Percentiles rank a stretch among this genome's conserved stretches.
Evolutionary conservation across 228 moss, liverwort and hornwort species (phyloP).

Genomic region (Sphagnum magellanicum): DNA sequence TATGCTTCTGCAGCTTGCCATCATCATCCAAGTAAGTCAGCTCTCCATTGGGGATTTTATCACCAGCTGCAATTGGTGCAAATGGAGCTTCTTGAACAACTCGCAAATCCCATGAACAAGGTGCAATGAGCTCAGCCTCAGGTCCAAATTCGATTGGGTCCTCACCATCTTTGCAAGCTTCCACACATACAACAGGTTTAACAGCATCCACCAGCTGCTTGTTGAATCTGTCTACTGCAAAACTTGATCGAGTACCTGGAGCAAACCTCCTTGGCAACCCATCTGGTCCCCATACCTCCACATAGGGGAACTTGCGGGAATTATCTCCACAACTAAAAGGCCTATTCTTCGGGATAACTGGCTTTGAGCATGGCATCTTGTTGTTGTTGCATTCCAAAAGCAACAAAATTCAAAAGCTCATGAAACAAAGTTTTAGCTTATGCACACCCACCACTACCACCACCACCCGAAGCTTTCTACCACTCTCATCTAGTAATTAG

Average conservation of each 20-base stretch:
- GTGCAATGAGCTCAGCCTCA: slow-evolving; percentile 29
- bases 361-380: slow-evolving; percentile 21
- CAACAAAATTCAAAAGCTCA: no score
- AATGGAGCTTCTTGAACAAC: slow-evolving; percentile 45
- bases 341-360: slow-evolving; percentile 8
- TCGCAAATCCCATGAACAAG: slow-evolving; percentile 32
- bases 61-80: slow-evolving; percentile 31
- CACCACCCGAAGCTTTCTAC: no score
- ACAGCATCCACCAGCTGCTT: slow-evolving; percentile 36
- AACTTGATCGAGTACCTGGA: slow-evolving; percentile 28
- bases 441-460: no score
- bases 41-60: slow-evolving; percentile 48
- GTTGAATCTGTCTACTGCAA: slow-evolving; percentile 46
- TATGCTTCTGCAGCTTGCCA: slow-evolving; percentile 30
- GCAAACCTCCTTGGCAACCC: slow-evolving; percentile 22
- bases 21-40: slow-evolving; percentile 40
- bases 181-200: slow-evolving; percentile 44
- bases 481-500: no score
- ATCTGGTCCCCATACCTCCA: slow-evolving; percentile 36
- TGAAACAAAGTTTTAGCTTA: no score
- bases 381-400: not conserved
- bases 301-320: slow-evolving; percentile 34
- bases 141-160: slow-evolving; percentile 40
- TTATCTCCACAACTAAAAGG: slow-evolving; percentile 29
- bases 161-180: slow-evolving; percentile 42